A percentile compares a stretch with the other conserved stretches of the same genome.
phyloP scores from a whole-genome alignment of 345 rosid genomes.

The Sonneratia caseolaris region DNA sequence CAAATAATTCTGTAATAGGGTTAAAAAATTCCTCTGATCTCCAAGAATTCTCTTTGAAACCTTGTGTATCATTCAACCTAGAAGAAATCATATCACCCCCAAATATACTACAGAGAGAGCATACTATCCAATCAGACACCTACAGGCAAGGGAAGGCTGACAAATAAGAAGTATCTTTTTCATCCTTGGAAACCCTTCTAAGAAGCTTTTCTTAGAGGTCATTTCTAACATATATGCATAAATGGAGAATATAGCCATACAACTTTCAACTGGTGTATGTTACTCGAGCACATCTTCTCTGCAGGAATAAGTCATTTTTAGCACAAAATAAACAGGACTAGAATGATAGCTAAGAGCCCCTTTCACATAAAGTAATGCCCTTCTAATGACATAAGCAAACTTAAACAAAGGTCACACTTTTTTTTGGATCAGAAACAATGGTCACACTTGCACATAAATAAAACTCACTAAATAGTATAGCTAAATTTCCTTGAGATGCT shows the following conservation, averaged over 20 bases:
- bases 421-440: too few relatives aligned
- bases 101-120: neutral
- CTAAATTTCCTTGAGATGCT: neutral
- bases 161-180: neutral
- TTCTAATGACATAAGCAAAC: neutral
- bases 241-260: neutral
- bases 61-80: neutral
- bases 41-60: neutral
- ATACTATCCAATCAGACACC: neutral
- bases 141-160: neutral
- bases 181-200: neutral
- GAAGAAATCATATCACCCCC: neutral
- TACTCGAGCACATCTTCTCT: neutral
- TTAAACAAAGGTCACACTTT: too few relatives aligned
- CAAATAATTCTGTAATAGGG: neutral
- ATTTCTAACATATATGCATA: neutral
- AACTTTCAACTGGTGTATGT: neutral
- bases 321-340: too few relatives aligned
- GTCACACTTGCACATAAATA: too few relatives aligned
- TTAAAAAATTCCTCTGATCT: neutral
- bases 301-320: neutral
- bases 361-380: too few relatives aligned
- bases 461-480: too few relatives aligned
- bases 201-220: neutral
- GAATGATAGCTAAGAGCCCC: too few relatives aligned